Conservation (phyloP, 2,329 filamentous ascomycete species). For the Stenocarpella maydis region DNA sequence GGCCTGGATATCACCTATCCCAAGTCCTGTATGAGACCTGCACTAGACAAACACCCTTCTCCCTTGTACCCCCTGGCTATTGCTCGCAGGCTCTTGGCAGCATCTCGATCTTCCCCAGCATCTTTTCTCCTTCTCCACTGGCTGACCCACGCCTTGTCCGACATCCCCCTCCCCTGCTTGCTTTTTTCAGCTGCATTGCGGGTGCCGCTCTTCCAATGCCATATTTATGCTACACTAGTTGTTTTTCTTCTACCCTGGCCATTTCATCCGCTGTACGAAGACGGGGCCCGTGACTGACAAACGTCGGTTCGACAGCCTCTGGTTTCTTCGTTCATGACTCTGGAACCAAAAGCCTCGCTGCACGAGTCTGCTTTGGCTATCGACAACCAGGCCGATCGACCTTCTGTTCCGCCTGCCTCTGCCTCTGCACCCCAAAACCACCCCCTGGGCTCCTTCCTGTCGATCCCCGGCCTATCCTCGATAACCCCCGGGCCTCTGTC, state of each 20-base stretch:
- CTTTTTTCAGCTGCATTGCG: constrained; percentile 20
- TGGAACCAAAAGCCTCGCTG: constrained; percentile 27
- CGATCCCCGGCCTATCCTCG: background rate
- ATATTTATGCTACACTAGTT: constrained; percentile 19
- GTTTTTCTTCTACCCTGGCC: constrained; percentile 27
- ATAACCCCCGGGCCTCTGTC: background rate
- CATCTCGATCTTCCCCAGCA: constrained; percentile 31
- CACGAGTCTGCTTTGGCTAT: constrained; percentile 22
- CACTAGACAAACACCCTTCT: background rate
- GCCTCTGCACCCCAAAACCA: constrained; percentile 1
- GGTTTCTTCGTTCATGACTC: constrained; percentile 34
- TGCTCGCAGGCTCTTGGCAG: constrained; percentile 3
- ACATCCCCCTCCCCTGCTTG: constrained; percentile 15
- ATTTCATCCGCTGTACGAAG: constrained; percentile 29
- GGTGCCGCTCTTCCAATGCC: constrained; percentile 17
- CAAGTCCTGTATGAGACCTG: constrained; percentile 30
- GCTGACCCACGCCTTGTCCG: constrained; percentile 18
- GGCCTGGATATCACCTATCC: constrained; percentile 23
- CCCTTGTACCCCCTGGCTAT: background rate
- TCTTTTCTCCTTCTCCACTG: constrained; percentile 15
- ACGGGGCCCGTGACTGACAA: constrained; percentile 34
- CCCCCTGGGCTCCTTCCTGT: background rate
- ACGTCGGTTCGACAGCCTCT: constrained; percentile 34
- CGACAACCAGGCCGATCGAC: constrained; percentile 16
- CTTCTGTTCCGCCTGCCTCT: constrained; percentile 6